These are phyloP conservation scores for Cornus suecica DNA, from an alignment of 148 eudicot species.

Conservation along the genomic window DNA sequence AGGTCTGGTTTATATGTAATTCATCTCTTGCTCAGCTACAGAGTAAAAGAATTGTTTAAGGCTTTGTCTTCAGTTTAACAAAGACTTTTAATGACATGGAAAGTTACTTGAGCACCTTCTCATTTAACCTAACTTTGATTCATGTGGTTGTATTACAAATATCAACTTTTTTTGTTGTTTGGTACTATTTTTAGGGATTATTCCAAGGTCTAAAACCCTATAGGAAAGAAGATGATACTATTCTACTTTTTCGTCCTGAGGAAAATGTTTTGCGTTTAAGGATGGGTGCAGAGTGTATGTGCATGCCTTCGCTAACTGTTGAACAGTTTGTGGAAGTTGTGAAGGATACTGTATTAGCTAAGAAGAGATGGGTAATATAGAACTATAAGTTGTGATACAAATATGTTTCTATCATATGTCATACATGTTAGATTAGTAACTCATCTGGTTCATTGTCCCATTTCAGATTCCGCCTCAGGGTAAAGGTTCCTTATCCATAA, in stretches of 20 bases:
- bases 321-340: constrained; percentile 94
- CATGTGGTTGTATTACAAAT: too few species aligned
- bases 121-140: too few species aligned
- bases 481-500: constrained; percentile 82
- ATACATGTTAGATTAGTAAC: background rate
- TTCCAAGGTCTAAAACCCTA: constrained; percentile 96
- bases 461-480: constrained; percentile 91
- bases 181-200: constrained; percentile 54
- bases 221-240: constrained; percentile 67
- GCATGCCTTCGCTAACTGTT: constrained; percentile 95
- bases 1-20: too few species aligned
- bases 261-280: constrained; percentile 83
- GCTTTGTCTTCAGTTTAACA: too few species aligned
- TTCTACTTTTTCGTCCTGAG: constrained; percentile 86
- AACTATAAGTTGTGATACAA: background rate
- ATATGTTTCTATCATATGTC: background rate
- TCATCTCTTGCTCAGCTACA: too few species aligned
- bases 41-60: too few species aligned
- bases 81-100: too few species aligned
- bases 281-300: constrained; percentile 94
- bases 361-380: constrained; percentile 82
- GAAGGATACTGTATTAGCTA: constrained; percentile 75
- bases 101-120: too few species aligned
- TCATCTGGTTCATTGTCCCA: background rate
- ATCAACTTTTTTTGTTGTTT: background rate